Percentiles rank a stretch among this genome's conserved stretches.
Conservation (phyloP, 768 basidiomycete species). For the Cantharellus anzutake region DNA sequence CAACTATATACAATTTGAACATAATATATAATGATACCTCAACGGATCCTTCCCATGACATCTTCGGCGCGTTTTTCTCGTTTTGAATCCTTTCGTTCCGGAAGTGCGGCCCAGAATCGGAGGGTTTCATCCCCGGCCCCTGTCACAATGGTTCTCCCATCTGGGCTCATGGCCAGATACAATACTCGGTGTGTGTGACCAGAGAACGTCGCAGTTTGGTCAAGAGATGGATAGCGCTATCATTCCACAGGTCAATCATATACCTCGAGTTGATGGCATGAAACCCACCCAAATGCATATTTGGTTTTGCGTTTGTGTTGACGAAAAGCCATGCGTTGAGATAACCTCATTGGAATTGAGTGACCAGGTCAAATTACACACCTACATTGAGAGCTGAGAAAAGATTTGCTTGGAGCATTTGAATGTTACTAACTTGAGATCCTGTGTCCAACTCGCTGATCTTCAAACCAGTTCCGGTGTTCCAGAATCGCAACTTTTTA, state of each 20-base stretch:
- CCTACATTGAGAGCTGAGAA: conserved; percentile 27
- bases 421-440: conserved; percentile 51
- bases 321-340: conserved; percentile 93
- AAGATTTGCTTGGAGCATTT: neutral
- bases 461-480: conserved; percentile 70
- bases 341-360: conserved; percentile 91
- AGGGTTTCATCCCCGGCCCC: conserved; percentile 96
- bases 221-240: conserved; percentile 72
- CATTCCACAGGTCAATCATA: conserved; percentile 3
- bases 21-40: neutral
- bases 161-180: conserved; percentile 94
- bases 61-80: conserved; percentile 6
- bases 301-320: conserved; percentile 86
- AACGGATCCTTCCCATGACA: neutral
- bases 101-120: conserved; percentile 95
- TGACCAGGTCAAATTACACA: conserved; percentile 96
- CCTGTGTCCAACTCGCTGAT: conserved; percentile 84
- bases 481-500: conserved; percentile 97
- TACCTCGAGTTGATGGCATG: neutral
- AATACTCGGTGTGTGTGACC: conserved; percentile 91
- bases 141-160: conserved; percentile 94
- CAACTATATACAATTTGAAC: too few relatives aligned
- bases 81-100: conserved; percentile 17
- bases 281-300: conserved; percentile 46
- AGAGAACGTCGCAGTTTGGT: conserved; percentile 85